These are phyloP conservation scores for Alternaria alternata DNA, from an alignment of 2,329 filamentous ascomycete species.

Conservation along the genomic window DNA sequence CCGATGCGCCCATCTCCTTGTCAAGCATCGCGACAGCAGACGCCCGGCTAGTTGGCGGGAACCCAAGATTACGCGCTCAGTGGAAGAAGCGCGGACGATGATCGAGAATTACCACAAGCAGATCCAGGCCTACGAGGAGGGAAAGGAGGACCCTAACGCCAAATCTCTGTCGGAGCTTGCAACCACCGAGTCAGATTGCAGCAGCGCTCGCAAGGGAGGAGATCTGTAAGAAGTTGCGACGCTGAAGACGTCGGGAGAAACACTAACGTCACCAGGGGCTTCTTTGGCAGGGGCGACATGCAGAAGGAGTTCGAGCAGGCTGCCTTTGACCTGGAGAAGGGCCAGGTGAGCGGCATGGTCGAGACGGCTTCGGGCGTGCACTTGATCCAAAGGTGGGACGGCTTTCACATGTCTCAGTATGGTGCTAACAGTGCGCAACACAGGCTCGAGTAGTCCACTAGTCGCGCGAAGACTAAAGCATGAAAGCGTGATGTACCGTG, in stretches of 20 bases:
- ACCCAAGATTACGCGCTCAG: constrained; percentile 83
- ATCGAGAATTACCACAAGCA: constrained; percentile 76
- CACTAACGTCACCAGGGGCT: constrained; percentile 66
- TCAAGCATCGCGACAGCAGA: constrained; percentile 91
- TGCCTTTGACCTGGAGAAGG: constrained; percentile 86
- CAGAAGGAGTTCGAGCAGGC: constrained; percentile 98
- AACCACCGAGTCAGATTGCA: constrained; percentile 90
- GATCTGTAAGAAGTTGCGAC: constrained; percentile 70
- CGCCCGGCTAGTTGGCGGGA: constrained; percentile 94
- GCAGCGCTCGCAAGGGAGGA: constrained; percentile 90
- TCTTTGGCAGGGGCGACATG: constrained; percentile 95
- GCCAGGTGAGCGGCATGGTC: constrained; percentile 85
- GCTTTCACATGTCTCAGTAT: not conserved
- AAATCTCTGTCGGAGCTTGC: constrained; percentile 79
- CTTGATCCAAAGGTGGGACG: constrained; percentile 81
- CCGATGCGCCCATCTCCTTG: constrained; percentile 86
- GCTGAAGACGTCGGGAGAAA: not conserved
- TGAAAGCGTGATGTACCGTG: constrained; percentile 13
- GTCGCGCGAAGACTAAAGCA: constrained; percentile 6
- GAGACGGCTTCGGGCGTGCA: constrained; percentile 95
- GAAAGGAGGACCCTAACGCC: constrained; percentile 42
- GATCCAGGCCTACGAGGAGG: constrained; percentile 72
- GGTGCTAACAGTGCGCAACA: constrained; percentile 24
- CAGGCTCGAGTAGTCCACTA: constrained; percentile 31
- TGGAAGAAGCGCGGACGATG: constrained; percentile 84